Conservation (phyloP, 768 basidiomycete species). For the Terana coerulea region DNA sequence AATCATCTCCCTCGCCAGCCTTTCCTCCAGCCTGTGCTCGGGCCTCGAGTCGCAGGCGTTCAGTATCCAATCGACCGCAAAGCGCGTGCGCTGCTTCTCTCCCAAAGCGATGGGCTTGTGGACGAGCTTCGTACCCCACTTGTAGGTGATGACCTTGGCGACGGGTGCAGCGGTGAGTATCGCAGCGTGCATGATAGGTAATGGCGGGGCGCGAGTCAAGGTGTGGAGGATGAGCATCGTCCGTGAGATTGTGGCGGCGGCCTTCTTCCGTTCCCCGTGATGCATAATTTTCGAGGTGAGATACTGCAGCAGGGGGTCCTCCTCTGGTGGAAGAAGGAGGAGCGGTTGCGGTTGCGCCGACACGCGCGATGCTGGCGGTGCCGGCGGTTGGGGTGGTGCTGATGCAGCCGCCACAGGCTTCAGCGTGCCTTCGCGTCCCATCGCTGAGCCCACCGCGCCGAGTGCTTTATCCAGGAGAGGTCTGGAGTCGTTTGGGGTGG, state of each 20-base stretch:
- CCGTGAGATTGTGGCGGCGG: slow-evolving; percentile 50
- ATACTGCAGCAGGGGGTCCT: slow-evolving; percentile 71
- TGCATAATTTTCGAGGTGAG: slow-evolving; percentile 58
- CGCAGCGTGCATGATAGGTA: slow-evolving; percentile 56
- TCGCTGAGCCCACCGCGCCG: not conserved
- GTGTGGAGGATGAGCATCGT: slow-evolving; percentile 71
- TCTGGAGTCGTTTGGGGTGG: not conserved
- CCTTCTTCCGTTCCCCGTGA: slow-evolving; percentile 62
- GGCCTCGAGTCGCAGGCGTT: slow-evolving; percentile 52
- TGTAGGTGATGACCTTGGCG: slow-evolving; percentile 56
- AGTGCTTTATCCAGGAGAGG: slow-evolving; percentile 1
- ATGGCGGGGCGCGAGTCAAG: slow-evolving; percentile 71
- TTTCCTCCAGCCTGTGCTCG: slow-evolving; percentile 58
- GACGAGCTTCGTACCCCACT: slow-evolving; percentile 61
- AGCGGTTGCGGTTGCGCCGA: not conserved
- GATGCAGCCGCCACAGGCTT: not conserved
- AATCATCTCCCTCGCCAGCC: slow-evolving; percentile 79
- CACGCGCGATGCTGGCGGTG: not conserved
- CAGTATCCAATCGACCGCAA: slow-evolving; percentile 70
- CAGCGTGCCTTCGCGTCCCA: not conserved
- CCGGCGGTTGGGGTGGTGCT: not conserved
- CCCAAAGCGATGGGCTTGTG: slow-evolving; percentile 67
- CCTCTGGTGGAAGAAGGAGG: slow-evolving; percentile 55
- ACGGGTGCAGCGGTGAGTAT: slow-evolving; percentile 59
- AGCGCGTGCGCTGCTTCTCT: slow-evolving; percentile 74